These are phyloP conservation scores for Orychophragmus violaceus DNA, from an alignment of 345 rosid genomes.

Conservation along the genomic window DNA sequence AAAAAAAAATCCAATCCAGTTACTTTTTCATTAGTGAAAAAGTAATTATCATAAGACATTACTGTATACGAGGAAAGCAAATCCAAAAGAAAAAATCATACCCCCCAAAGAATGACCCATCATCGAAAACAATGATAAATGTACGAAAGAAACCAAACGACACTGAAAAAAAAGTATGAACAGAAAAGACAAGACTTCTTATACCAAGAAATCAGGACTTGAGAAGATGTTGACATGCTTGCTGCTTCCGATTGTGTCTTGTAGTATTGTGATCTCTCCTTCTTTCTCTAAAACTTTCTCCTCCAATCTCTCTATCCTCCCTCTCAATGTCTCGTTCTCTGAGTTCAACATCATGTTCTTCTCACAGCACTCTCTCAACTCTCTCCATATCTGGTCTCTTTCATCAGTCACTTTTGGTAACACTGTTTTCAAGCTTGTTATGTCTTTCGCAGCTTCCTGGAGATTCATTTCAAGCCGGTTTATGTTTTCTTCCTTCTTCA, in stretches of 20 bases:
- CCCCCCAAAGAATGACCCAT: neutral
- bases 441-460: conserved; percentile 59
- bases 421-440: conserved; percentile 39
- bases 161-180: neutral
- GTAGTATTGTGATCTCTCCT: conserved; percentile 85
- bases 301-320: conserved; percentile 61
- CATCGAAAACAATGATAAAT: neutral
- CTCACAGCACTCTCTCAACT: conserved; percentile 69
- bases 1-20: neutral
- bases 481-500: conserved; percentile 69
- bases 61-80: too few species aligned
- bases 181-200: conserved; percentile 31
- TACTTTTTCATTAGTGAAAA: neutral
- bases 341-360: conserved; percentile 76
- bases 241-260: conserved; percentile 59
- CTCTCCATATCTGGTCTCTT: conserved; percentile 83
- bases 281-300: conserved; percentile 80
- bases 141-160: neutral
- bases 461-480: conserved; percentile 47
- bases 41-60: neutral
- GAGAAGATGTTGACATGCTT: conserved; percentile 54
- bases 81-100: neutral
- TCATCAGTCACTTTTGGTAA: conserved; percentile 66
- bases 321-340: conserved; percentile 58
- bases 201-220: conserved; percentile 39